Conservation (phyloP, 495 filamentous ascomycete species). For the Xylaria grammica region DNA sequence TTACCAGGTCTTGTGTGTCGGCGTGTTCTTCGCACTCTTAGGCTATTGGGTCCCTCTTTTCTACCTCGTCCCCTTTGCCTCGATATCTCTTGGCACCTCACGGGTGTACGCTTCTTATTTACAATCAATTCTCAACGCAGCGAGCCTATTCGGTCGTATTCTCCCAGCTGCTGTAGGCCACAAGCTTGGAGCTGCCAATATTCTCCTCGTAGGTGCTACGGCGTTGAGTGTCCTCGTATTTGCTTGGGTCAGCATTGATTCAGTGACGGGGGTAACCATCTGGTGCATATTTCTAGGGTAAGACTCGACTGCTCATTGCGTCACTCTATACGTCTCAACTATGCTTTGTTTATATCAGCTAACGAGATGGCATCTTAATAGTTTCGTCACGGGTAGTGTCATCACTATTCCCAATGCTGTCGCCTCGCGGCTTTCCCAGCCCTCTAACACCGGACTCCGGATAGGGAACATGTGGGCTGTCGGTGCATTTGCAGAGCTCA, state of each 20-base stretch:
- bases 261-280: neutral
- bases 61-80: constrained; percentile 15
- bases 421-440: neutral
- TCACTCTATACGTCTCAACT: neutral
- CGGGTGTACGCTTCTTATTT: neutral
- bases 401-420: constrained; percentile 15
- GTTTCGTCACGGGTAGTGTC: constrained; percentile 9
- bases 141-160: constrained; percentile 15
- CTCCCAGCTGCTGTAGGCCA: constrained; percentile 15
- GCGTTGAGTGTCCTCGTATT: neutral
- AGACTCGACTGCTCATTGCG: neutral
- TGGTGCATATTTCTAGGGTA: constrained; percentile 17
- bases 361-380: neutral
- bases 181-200: constrained; percentile 1
- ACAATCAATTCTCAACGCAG: constrained; percentile 6
- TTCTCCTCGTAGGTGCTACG: constrained; percentile 6
- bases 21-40: constrained; percentile 3
- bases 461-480: constrained; percentile 14
- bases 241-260: neutral
- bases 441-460: constrained; percentile 3
- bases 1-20: constrained; percentile 1
- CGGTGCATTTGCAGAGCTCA: constrained; percentile 2
- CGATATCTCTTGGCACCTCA: neutral
- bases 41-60: constrained; percentile 16
- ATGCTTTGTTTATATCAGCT: neutral